Conservation (phyloP, 495 filamentous ascomycete species). For the Talaromyces thailandensis region DNA sequence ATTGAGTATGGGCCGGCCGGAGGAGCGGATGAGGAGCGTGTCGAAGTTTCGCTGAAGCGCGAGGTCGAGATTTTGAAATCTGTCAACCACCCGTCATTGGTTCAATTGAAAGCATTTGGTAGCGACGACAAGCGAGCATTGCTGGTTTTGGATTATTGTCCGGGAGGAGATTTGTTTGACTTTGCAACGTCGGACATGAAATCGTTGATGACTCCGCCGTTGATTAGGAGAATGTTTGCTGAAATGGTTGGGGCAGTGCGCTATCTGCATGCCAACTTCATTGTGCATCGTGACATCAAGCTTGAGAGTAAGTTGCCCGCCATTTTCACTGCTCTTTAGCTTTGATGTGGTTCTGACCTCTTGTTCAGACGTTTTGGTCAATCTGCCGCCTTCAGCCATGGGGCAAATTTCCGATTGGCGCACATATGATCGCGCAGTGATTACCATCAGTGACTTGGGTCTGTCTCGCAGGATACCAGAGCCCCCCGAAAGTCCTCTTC, state of each 20-base stretch:
- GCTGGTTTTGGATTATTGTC: slow-evolving; percentile 82
- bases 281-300: slow-evolving; percentile 96
- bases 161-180: slow-evolving; percentile 92
- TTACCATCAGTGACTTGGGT: slow-evolving; percentile 86
- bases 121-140: slow-evolving; percentile 72
- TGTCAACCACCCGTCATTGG: slow-evolving; percentile 79
- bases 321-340: neutral
- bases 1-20: slow-evolving; percentile 91
- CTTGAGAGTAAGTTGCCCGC: slow-evolving; percentile 68
- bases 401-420: slow-evolving; percentile 49
- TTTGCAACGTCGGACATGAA: slow-evolving; percentile 60
- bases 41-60: slow-evolving; percentile 86
- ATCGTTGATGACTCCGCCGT: slow-evolving; percentile 46
- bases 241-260: slow-evolving; percentile 78
- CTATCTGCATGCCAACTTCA: slow-evolving; percentile 76
- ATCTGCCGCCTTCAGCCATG: slow-evolving; percentile 53
- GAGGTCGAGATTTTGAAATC: slow-evolving; percentile 88
- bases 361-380: slow-evolving; percentile 74
- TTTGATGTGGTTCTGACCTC: slow-evolving; percentile 17
- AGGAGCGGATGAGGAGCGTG: slow-evolving; percentile 77
- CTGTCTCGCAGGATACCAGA: slow-evolving; percentile 75
- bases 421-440: slow-evolving; percentile 66
- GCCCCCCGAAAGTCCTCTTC: slow-evolving; percentile 56
- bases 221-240: slow-evolving; percentile 81
- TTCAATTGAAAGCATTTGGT: slow-evolving; percentile 81